phyloP scores from a whole-genome alignment of 345 rosid species.

The Cardiospermum halicacabum region DNA sequence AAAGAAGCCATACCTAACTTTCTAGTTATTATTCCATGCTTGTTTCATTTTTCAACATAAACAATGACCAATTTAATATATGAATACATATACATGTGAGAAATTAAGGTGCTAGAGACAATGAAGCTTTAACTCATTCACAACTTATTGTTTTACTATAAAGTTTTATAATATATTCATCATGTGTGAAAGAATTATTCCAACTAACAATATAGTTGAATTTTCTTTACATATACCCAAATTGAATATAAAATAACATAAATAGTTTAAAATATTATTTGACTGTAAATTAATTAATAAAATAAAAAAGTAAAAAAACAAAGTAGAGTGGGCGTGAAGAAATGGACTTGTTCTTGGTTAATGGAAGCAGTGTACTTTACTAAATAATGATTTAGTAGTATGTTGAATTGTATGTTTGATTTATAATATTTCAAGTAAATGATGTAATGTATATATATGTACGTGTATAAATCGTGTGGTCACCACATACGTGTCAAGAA shows the following conservation, averaged over 20 bases:
- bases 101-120: too few relatives aligned
- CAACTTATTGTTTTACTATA: too few relatives aligned
- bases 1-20: too few relatives aligned
- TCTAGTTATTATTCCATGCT: neutral
- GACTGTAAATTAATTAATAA: neutral
- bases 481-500: conserved; percentile 2
- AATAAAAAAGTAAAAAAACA: neutral
- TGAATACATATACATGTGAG: neutral
- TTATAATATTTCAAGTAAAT: neutral
- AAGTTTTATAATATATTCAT: too few relatives aligned
- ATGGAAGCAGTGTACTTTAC: conserved; percentile 6
- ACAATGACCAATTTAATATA: too few relatives aligned
- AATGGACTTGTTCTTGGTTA: neutral
- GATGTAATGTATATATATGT: too few relatives aligned
- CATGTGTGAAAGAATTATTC: too few relatives aligned
- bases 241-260: neutral
- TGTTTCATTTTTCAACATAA: neutral
- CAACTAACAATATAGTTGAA: neutral
- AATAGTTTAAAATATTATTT: neutral
- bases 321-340: conserved; percentile 7
- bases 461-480: too few relatives aligned
- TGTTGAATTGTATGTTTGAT: too few relatives aligned
- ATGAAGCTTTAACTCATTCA: too few relatives aligned
- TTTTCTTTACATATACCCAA: neutral
- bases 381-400: neutral